These are phyloP conservation scores for Cadophora luteo-olivacea DNA, from an alignment of 2,329 filamentous ascomycete genomes.

Conservation along the genomic window DNA sequence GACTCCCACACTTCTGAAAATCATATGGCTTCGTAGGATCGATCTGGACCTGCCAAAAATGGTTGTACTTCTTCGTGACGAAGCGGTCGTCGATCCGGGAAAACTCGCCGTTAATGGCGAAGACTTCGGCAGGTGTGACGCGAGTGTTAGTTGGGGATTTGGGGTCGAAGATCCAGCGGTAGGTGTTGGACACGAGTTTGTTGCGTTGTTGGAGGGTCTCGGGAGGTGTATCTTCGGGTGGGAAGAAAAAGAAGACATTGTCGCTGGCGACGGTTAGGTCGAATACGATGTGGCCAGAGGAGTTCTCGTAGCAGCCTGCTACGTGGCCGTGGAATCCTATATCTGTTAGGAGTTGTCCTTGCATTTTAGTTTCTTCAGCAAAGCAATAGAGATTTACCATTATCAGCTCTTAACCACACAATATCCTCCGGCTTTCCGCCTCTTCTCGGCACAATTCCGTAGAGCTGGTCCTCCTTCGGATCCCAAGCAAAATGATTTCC, in stretches of 20 bases:
- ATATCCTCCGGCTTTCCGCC: constrained; percentile 59
- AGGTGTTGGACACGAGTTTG: constrained; percentile 38
- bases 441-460: constrained; percentile 58
- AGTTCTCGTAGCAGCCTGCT: constrained; percentile 55
- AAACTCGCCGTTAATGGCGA: constrained; percentile 36
- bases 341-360: constrained; percentile 10
- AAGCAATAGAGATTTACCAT: constrained; percentile 47
- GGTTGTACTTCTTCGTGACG: constrained; percentile 34
- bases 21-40: constrained; percentile 31
- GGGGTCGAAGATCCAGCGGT: constrained; percentile 44
- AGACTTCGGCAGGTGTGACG: constrained; percentile 29
- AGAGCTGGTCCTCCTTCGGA: constrained; percentile 60
- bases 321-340: constrained; percentile 48
- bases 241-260: constrained; percentile 39
- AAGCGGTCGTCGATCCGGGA: constrained; percentile 37
- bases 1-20: constrained; percentile 39
- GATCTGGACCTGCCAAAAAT: constrained; percentile 38
- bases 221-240: constrained; percentile 29
- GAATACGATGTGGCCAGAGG: constrained; percentile 49
- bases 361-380: neutral
- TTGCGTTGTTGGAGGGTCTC: constrained; percentile 39
- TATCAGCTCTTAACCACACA: constrained; percentile 57
- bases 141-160: constrained; percentile 33
- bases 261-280: constrained; percentile 34
- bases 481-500: constrained; percentile 60